Evolutionary conservation across 805 yeast species (phyloP).

Genomic region (Candida nemodendra): DNA sequence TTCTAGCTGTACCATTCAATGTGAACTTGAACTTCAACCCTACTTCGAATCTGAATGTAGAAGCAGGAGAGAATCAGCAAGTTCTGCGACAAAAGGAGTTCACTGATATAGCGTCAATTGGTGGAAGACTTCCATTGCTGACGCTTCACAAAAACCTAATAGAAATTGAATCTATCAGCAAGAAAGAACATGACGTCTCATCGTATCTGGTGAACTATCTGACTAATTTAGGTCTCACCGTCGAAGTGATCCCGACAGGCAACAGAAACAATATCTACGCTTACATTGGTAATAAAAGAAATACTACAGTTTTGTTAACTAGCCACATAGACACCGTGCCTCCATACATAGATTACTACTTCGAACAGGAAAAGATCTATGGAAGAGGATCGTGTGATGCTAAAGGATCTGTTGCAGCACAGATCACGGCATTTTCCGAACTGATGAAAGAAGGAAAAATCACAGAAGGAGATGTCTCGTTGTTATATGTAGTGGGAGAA

Average conservation of each 20-base stretch:
- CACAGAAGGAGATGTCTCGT: constrained; percentile 53
- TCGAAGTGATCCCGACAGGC: constrained; percentile 42
- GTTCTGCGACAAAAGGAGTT: neutral
- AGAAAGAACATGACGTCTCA: constrained; percentile 38
- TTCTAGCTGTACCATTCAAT: constrained; percentile 6
- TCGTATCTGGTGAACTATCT: constrained; percentile 40
- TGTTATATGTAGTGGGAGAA: constrained; percentile 69
- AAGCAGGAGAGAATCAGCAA: neutral
- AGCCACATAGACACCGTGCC: constrained; percentile 77
- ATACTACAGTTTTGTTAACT: constrained; percentile 52
- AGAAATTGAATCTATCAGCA: constrained; percentile 35
- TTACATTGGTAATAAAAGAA: constrained; percentile 43
- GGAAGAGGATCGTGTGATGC: constrained; percentile 75
- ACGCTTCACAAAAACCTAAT: constrained; percentile 36
- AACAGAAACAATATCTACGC: constrained; percentile 56
- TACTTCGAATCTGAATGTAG: constrained; percentile 6
- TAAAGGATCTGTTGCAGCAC: constrained; percentile 68
- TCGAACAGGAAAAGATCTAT: constrained; percentile 48
- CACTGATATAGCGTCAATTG: neutral
- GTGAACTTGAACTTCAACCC: constrained; percentile 9
- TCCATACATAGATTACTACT: constrained; percentile 53
- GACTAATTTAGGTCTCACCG: constrained; percentile 46
- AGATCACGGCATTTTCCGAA: constrained; percentile 52
- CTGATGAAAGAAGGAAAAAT: constrained; percentile 38
- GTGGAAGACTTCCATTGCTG: constrained; percentile 14